Evolutionary conservation across 768 basidiomycete species (phyloP), one percentile per base, ranked within the genome.

Genomic region (Rhizopogon salebrosus): DNA sequence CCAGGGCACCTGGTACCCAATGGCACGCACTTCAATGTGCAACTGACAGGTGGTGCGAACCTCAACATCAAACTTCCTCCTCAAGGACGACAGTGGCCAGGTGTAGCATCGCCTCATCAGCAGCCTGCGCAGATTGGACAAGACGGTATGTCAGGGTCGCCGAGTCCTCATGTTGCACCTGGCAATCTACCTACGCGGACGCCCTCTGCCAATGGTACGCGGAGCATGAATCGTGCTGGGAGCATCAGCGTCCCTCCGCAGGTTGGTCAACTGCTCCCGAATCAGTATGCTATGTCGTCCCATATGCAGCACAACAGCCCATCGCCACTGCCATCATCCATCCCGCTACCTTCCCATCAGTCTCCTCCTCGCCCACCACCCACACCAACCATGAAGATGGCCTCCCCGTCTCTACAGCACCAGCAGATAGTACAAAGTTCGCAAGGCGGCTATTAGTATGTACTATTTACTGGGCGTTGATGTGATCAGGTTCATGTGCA

Each of bases 181-280:
- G 67, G 63, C 49, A 53, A 53, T 16, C 70, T 75, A 3, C 76
- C 75, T 22, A 59, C 60, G 16, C 76, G 82, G 22, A 75, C 77
- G 10, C 78, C 83, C 3, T 84, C 83, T 0, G 75, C 79, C 18
- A 82, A 81, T 59, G 82, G 83, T 5, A 74, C 73, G n/a, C 78
- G 80, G 40, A 70, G 72, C 22, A 70, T 68, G 11, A 65, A 67
- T 62, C 70, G 78, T 42, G 37, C 59, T 2, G 64, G 59, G 23
- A 49, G 24, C 26, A 62, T 64, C 27, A 27, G 41, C 27, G 48
- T 53, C 31, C 54, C 51, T 16, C 24, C 58, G 24, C 46, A 60
- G 34, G 58, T 62, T 8, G 62, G 64, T 5, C 66, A 71, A 22
- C 60, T 72, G 54, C 52, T 72, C 31, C 48, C 63, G 10, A 75